Conservation (phyloP, 2,329 filamentous ascomycete genomes). For the Westerdykella sp. region DNA sequence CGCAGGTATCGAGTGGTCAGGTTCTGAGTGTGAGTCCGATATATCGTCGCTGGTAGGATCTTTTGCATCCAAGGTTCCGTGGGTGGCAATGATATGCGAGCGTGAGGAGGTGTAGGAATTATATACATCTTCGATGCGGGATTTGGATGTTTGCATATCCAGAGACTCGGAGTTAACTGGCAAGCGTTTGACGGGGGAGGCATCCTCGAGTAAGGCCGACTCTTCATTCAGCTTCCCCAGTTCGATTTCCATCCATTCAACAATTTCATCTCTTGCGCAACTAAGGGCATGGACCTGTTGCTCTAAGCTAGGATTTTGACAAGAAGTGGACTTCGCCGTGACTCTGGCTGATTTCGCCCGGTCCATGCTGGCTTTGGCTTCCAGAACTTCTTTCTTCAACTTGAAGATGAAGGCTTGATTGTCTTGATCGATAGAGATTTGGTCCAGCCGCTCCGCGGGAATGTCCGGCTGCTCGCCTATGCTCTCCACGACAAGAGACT, state of each 20-base stretch:
- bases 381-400: conserved; percentile 37
- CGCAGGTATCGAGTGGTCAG: neutral
- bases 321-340: conserved; percentile 9
- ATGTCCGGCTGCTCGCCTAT: conserved; percentile 35
- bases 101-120: conserved; percentile 26
- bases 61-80: conserved; percentile 13
- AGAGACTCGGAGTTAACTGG: neutral
- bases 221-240: conserved; percentile 40
- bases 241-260: conserved; percentile 48
- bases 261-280: conserved; percentile 44
- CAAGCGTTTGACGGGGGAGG: conserved; percentile 26
- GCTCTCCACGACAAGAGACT: conserved; percentile 18
- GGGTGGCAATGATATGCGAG: conserved; percentile 14
- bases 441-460: conserved; percentile 28
- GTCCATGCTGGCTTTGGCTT: conserved; percentile 30
- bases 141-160: conserved; percentile 19
- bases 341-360: conserved; percentile 18
- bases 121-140: conserved; percentile 25
- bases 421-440: conserved; percentile 14
- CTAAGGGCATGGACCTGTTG: conserved; percentile 38
- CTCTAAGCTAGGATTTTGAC: conserved; percentile 10
- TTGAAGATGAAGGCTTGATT: conserved; percentile 26
- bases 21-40: neutral
- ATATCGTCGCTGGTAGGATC: neutral
- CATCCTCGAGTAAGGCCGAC: conserved; percentile 29